phyloP scores from a whole-genome alignment of 2,329 filamentous ascomycete species.

The Aspergillus ruber region DNA sequence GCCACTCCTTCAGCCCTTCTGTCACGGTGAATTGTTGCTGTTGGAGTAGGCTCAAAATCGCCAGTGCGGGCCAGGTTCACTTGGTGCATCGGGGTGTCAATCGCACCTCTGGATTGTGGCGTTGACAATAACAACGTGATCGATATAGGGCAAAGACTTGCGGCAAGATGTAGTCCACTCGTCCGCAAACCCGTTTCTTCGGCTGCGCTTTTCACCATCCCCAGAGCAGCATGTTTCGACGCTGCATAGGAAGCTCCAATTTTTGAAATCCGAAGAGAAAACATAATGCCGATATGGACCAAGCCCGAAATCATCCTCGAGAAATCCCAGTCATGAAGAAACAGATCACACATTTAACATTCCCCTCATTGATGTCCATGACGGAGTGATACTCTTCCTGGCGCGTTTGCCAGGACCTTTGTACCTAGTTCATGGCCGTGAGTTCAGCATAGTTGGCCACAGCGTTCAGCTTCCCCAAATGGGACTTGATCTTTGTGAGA shows the following conservation, averaged over 20 bases:
- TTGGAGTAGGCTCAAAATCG: background rate
- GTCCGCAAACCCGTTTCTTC: background rate
- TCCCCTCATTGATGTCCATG: slow-evolving; percentile 3
- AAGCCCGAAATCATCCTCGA: slow-evolving; percentile 4
- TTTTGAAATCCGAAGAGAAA: slow-evolving; percentile 1
- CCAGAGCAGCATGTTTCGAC: slow-evolving; percentile 3
- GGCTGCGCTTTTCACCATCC: slow-evolving; percentile 1
- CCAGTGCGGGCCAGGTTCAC: background rate
- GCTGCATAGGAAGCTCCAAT: slow-evolving; percentile 2
- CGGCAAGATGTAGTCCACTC: background rate
- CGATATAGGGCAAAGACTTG: background rate
- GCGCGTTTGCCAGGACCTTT: background rate
- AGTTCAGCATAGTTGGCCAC: slow-evolving; percentile 1
- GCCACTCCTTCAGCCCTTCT: slow-evolving; percentile 1
- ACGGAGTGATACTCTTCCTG: slow-evolving; percentile 1
- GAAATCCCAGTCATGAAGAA: background rate
- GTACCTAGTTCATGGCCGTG: background rate
- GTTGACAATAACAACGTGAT: background rate
- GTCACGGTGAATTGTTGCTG: background rate
- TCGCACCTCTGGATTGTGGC: background rate
- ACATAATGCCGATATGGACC: slow-evolving; percentile 3
- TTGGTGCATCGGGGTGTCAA: background rate
- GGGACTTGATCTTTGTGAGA: slow-evolving; percentile 1
- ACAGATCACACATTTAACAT: background rate
- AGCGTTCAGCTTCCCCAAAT: slow-evolving; percentile 1